These are phyloP conservation scores for Sugiyamaella mastotermitis DNA, from an alignment of 805 yeast genomes.

Conservation along the genomic window DNA sequence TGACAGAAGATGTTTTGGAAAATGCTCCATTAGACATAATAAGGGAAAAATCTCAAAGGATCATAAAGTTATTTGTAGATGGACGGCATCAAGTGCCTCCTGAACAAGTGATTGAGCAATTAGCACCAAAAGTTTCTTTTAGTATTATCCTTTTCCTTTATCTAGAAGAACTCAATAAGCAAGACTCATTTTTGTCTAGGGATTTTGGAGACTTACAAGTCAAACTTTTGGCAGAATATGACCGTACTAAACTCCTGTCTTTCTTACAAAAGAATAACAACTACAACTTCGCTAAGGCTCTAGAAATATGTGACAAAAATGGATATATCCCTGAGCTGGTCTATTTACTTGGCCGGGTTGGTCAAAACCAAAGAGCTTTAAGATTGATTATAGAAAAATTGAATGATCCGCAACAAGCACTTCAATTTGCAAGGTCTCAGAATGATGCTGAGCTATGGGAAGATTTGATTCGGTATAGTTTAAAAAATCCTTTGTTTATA, in stretches of 20 bases:
- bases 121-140: constrained; percentile 25
- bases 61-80: constrained; percentile 52
- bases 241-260: constrained; percentile 47
- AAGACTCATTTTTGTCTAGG: constrained; percentile 50
- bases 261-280: constrained; percentile 53
- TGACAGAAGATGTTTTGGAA: constrained; percentile 31
- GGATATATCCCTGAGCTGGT: constrained; percentile 67
- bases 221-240: constrained; percentile 56
- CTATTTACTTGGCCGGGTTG: constrained; percentile 73
- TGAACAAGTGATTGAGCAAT: constrained; percentile 39
- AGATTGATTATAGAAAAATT: constrained; percentile 69
- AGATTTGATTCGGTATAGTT: constrained; percentile 61
- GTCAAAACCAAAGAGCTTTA: constrained; percentile 72
- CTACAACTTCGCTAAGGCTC: constrained; percentile 62
- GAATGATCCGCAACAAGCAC: constrained; percentile 74
- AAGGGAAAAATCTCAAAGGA: constrained; percentile 35
- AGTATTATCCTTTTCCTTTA: constrained; percentile 56
- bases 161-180: constrained; percentile 49
- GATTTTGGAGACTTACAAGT: constrained; percentile 66
- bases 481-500: constrained; percentile 69
- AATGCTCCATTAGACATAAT: constrained; percentile 39
- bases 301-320: constrained; percentile 52
- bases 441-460: constrained; percentile 80
- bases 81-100: constrained; percentile 64
- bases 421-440: constrained; percentile 62